These are phyloP conservation scores for Chlorella variabilis DNA, from an alignment of 163 green algal genomes.

Conservation along the genomic window DNA sequence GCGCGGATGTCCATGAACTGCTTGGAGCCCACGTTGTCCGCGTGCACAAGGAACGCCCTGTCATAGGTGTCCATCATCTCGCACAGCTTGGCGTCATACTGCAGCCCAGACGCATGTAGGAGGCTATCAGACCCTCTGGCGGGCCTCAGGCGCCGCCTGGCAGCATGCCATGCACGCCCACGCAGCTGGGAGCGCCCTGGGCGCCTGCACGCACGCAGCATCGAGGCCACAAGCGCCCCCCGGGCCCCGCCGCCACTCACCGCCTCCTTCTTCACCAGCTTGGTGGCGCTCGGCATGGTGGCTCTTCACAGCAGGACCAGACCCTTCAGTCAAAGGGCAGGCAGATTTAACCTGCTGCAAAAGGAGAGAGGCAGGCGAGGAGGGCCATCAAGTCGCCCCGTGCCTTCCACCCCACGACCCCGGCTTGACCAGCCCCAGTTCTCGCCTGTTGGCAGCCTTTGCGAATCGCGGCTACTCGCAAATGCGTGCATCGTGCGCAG, in stretches of 20 bases:
- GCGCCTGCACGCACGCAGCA: too few relatives aligned
- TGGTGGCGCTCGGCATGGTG: slow-evolving; percentile 73
- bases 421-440: too few relatives aligned
- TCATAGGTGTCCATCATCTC: slow-evolving; percentile 86
- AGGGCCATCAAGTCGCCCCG: background rate
- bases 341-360: slow-evolving; percentile 83
- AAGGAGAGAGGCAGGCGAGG: background rate
- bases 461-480: too few relatives aligned
- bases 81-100: slow-evolving; percentile 91
- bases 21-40: slow-evolving; percentile 99
- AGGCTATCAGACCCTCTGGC: background rate
- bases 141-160: background rate
- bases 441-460: too few relatives aligned
- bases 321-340: slow-evolving; percentile 80
- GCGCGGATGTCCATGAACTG: slow-evolving; percentile 98
- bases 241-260: slow-evolving; percentile 43
- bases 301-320: slow-evolving; percentile 70
- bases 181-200: background rate
- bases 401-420: too few relatives aligned
- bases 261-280: slow-evolving; percentile 79
- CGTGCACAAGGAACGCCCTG: slow-evolving; percentile 92
- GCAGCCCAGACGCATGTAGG: too few relatives aligned
- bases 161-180: slow-evolving; percentile 11
- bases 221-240: background rate
- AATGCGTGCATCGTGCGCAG: too few relatives aligned